Evolutionary conservation across 768 basidiomycete genomes (phyloP), one percentile per base, ranked within the genome.

Genomic region (Boletus subcaerulescens): DNA sequence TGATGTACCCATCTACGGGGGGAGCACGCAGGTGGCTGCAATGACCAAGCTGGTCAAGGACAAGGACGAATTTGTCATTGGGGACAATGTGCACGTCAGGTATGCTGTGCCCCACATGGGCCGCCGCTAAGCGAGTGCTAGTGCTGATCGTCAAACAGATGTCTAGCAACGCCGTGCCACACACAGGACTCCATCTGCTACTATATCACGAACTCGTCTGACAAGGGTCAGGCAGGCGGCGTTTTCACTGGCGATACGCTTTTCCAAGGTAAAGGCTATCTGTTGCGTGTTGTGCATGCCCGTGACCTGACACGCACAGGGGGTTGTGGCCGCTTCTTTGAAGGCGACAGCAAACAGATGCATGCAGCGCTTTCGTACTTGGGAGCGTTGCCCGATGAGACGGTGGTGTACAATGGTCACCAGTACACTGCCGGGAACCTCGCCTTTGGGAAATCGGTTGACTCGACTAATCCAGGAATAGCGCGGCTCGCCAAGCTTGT

Each of bases 111-210:
- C 33, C 18, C n/a, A n/a, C 24, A 11, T 45, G 38, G 20, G 36
- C 3, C 31, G 40, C 35, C 31, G 42, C 35, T 18, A n/a, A n/a
- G 38, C 43, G 35, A 42, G 26, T 32, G 20, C 42, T 62, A 39
- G 26, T 36, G 22, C 41, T 63, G 51, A 61, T 41, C 53, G 51
- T 29, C 33, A 32, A 29, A 32, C 56, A 90, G 91, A 69, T 91
- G 89, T 71, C 73, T 93, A 22, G 86, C 90, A 24, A 94, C 91
- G 1, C 91, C 93, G 1, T 95, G 93, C 72, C 96, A 98, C 70
- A 98, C 96, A 4, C 90, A 91, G 67, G 96, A 98, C 72, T 97
- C 95, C 15, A 95, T 96, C 62, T 97, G 91, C 76, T 98, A 85
- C 76, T 80, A 89, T 68, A 80, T 85, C 51, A 91, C 87, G 32